Evolutionary conservation across 169 alveolate genomes (phyloP).

Genomic region (Toxoplasma gondii): DNA sequence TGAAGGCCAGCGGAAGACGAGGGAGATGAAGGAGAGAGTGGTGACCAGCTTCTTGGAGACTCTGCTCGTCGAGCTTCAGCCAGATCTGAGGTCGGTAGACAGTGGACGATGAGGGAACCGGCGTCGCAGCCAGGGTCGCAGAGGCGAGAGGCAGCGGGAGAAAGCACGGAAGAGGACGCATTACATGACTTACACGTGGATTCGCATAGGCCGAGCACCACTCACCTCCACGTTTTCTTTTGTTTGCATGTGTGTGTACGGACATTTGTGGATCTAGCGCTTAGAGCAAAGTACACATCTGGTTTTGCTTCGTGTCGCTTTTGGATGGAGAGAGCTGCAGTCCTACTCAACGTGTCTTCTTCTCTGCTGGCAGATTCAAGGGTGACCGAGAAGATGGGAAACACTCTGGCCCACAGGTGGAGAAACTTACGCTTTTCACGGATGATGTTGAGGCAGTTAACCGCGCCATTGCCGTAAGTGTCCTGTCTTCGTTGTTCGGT

Average conservation of each 20-base stretch:
- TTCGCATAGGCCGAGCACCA: neutral
- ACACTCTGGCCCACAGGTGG: neutral
- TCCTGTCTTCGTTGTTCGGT: neutral
- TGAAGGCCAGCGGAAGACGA: neutral
- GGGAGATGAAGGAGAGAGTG: neutral
- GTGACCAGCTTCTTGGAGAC: constrained; percentile 1
- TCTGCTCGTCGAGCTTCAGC: constrained; percentile 31
- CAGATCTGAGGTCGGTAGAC: neutral
- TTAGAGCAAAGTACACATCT: neutral
- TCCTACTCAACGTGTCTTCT: neutral
- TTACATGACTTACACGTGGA: neutral
- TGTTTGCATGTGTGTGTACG: no score
- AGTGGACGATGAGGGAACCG: neutral
- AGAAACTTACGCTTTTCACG: constrained; percentile 33
- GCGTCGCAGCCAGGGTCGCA: neutral
- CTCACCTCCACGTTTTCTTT: no score
- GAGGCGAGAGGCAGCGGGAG: neutral
- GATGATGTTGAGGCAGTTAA: neutral
- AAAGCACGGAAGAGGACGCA: neutral
- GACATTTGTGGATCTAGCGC: no score
- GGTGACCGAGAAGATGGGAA: constrained; percentile 14
- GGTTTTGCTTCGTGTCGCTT: neutral
- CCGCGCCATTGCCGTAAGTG: constrained; percentile 4
- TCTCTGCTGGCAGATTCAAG: constrained; percentile 48
- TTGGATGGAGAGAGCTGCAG: neutral